Percentiles rank a stretch among this genome's conserved stretches.
Conservation (phyloP, 2,329 filamentous ascomycete species). For the Cadophora malorum region DNA sequence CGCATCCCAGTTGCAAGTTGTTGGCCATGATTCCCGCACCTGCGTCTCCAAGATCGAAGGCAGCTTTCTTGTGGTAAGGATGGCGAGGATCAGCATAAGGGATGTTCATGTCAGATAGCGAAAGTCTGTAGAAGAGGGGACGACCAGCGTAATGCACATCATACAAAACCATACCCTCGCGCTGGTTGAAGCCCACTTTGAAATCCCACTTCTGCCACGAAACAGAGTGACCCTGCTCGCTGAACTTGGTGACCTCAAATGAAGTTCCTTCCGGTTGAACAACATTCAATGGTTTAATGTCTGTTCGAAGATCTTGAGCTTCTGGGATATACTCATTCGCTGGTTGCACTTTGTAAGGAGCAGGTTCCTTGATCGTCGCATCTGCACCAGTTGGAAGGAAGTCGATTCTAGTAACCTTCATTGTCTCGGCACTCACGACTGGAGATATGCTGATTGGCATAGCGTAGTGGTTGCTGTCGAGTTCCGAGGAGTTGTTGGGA, state of each 20-base stretch:
- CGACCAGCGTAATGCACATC: conserved; percentile 68
- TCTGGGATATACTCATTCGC: conserved; percentile 71
- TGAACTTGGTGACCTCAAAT: conserved; percentile 59
- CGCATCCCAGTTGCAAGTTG: conserved; percentile 72
- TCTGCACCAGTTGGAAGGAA: conserved; percentile 71
- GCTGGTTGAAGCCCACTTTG: conserved; percentile 65
- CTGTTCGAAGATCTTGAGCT: conserved; percentile 62
- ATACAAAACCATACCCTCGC: conserved; percentile 72
- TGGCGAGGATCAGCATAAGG: conserved; percentile 68
- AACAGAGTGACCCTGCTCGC: conserved; percentile 59
- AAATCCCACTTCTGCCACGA: conserved; percentile 72
- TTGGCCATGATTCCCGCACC: conserved; percentile 72
- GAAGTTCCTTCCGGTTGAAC: conserved; percentile 69
- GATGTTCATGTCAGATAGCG: conserved; percentile 68
- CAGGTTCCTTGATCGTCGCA: conserved; percentile 59
- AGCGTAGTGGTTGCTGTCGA: conserved; percentile 73
- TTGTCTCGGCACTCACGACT: conserved; percentile 66
- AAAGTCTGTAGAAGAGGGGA: conserved; percentile 70
- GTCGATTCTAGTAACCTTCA: conserved; percentile 73
- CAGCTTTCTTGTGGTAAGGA: conserved; percentile 73
- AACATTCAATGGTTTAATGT: conserved; percentile 69
- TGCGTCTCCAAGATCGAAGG: conserved; percentile 73
- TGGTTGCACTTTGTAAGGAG: conserved; percentile 61
- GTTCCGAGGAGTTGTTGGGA: conserved; percentile 61
- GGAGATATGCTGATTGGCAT: conserved; percentile 70